phyloP scores from a whole-genome alignment of 305 asterid species.

The Solanum hybrid region DNA sequence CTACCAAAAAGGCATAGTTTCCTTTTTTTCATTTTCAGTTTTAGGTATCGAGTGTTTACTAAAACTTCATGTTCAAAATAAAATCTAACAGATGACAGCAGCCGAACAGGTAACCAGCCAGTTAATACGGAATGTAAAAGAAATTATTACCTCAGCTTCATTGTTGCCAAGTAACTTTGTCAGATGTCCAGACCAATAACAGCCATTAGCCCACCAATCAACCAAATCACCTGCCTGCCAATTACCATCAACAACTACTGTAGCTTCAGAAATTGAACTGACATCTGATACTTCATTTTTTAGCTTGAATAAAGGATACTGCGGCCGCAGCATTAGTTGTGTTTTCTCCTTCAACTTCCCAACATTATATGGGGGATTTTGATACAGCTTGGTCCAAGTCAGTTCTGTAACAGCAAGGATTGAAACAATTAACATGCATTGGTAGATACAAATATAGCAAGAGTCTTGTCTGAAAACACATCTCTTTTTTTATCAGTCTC shows the following conservation, averaged over 20 bases:
- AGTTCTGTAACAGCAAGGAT: conserved; percentile 22
- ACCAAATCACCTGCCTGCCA: conserved; percentile 82
- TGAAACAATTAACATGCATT: neutral
- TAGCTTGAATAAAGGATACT: conserved; percentile 40
- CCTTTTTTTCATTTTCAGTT: neutral
- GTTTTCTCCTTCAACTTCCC: conserved; percentile 13
- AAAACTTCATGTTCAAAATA: neutral
- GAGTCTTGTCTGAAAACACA: neutral
- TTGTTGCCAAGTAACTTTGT: conserved; percentile 31
- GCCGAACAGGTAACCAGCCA: neutral
- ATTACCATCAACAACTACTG: conserved; percentile 32
- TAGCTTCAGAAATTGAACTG: conserved; percentile 33
- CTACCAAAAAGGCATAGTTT: neutral
- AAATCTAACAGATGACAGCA: neutral
- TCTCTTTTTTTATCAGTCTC: neutral
- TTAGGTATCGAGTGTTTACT: neutral
- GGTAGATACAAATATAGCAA: neutral
- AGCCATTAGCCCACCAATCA: conserved; percentile 50
- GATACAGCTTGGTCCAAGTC: conserved; percentile 34
- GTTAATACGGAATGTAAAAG: neutral
- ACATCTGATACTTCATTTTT: conserved; percentile 23
- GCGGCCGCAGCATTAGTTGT: conserved; percentile 62
- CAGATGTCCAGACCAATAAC: conserved; percentile 68
- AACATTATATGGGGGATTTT: conserved; percentile 15
- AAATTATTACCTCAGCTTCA: conserved; percentile 48